Conservation (phyloP, 73 alveolate genomes). For the Paramecium primaurelia region DNA sequence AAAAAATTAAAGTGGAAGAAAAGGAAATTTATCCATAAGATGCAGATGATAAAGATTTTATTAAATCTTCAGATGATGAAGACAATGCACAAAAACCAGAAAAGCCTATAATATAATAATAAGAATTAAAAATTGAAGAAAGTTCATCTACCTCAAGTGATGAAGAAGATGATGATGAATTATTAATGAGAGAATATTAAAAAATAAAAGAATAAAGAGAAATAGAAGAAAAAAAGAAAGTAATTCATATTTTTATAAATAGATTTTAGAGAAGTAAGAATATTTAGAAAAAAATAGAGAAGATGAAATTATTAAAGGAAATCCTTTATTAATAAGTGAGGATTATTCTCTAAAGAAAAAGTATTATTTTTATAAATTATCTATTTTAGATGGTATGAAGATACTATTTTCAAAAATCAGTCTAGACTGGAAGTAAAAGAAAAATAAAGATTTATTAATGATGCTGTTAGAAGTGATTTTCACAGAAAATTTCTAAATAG, state of each 20-base stretch:
- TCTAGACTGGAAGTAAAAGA: slow-evolving; percentile 83
- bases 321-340: slow-evolving; percentile 82
- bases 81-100: background rate
- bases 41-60: slow-evolving; percentile 75
- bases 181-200: slow-evolving; percentile 85
- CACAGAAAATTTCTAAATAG: slow-evolving; percentile 88
- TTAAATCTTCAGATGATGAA: slow-evolving; percentile 45
- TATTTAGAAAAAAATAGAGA: slow-evolving; percentile 77
- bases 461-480: slow-evolving; percentile 96
- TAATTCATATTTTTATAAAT: background rate
- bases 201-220: slow-evolving; percentile 89
- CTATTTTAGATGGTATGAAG: slow-evolving; percentile 90
- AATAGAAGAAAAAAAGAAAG: slow-evolving; percentile 81
- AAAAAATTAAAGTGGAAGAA: slow-evolving; percentile 45
- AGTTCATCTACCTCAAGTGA: background rate
- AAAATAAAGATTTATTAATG: slow-evolving; percentile 94
- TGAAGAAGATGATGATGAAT: slow-evolving; percentile 76
- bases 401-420: slow-evolving; percentile 92
- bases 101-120: background rate
- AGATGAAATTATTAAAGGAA: slow-evolving; percentile 79
- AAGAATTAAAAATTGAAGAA: background rate
- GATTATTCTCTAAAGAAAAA: slow-evolving; percentile 89
- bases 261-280: slow-evolving; percentile 68
- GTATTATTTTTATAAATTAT: background rate
- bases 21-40: slow-evolving; percentile 60